Evolutionary conservation across 768 basidiomycete species (phyloP), one percentile per base, ranked within the genome.

Genomic region (Dentipellis fragilis): DNA sequence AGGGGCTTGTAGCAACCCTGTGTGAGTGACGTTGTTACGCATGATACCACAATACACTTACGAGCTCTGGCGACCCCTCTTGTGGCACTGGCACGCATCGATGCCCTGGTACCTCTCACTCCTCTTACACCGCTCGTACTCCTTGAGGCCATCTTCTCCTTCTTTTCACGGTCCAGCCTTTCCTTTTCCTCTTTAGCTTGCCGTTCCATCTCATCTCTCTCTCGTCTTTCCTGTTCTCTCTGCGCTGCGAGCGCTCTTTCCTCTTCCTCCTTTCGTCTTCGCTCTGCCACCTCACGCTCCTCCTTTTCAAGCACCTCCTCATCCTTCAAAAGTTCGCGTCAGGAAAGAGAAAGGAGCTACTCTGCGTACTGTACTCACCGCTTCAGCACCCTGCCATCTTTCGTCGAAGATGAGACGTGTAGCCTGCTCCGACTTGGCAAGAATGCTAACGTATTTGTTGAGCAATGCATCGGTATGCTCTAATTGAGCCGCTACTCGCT

Each of bases 351-450:
- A 58, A 57, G 47, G 36, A 38, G 21, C 2, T 49, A 10, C 9
- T 21, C 4, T 3, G 11, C 16, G 16, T 38, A 47, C 47, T 34
- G 52, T 19, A 72, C 81, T 71, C 64, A 88, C 89, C 46, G 74
- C 80, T 58, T 86, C 84, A 39, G 82, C 85, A 2, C 89, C 89
- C 54, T 78, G 71, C 86, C 86, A 91, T 56, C 79, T 71, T 58
- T 88, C 84, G 65, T 91, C 88, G 58, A 89, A 82, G 16, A 91
- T 80, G 56, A 90, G 68, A 34, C 78, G 78, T 2, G 86, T 72
- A 58, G 80, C 75, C 12, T 80, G 76, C 67, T 89, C 88, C 2
- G 87, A 86, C 65, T 80, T 83, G 5, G 80, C 77, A 17, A 91
- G 71, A 49, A 88, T 80, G 42, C 69, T 71, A 45, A 87, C 78